Evolutionary conservation across 306 rosid species (phyloP).

Genomic region (Luffa acutangula): DNA sequence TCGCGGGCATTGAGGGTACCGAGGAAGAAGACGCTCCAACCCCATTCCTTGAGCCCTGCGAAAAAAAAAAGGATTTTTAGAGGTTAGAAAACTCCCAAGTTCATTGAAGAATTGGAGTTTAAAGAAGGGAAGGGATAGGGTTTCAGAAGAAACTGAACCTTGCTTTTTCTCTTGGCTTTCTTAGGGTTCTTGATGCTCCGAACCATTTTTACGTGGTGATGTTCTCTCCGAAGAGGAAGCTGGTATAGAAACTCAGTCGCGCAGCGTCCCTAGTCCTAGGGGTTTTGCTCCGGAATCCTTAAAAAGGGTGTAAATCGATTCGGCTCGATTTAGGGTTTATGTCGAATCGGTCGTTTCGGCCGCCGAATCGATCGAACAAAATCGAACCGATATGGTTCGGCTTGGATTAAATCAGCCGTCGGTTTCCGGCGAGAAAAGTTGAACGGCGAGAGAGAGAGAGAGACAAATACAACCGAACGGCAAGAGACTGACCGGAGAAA

Average conservation of each 20-base stretch:
- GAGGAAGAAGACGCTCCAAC: conserved; percentile 55
- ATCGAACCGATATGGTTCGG: not conserved
- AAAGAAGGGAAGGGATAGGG: not conserved
- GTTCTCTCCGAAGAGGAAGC: not conserved
- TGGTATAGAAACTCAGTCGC: not conserved
- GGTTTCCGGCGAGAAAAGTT: too few species aligned
- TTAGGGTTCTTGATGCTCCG: conserved; percentile 60
- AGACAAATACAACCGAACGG: too few species aligned
- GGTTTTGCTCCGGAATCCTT: not conserved
- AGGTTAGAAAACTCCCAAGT: not conserved
- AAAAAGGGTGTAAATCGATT: not conserved
- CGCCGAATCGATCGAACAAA: not conserved
- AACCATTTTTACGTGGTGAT: conserved; percentile 28
- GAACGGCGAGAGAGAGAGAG: too few species aligned
- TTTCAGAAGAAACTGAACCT: conserved; percentile 29
- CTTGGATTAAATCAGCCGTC: not conserved
- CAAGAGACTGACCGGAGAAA: too few species aligned
- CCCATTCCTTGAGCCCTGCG: conserved; percentile 42
- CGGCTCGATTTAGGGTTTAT: not conserved
- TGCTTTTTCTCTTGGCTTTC: conserved; percentile 67
- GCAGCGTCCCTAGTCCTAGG: not conserved
- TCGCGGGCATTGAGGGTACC: conserved; percentile 47
- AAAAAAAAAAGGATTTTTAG: not conserved
- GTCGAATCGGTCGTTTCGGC: not conserved
- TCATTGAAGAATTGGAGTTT: not conserved